Evolutionary conservation across 495 filamentous ascomycete genomes (phyloP), one percentile per base, ranked within the genome.

Genomic region (Pyrenopolyporus hunteri): DNA sequence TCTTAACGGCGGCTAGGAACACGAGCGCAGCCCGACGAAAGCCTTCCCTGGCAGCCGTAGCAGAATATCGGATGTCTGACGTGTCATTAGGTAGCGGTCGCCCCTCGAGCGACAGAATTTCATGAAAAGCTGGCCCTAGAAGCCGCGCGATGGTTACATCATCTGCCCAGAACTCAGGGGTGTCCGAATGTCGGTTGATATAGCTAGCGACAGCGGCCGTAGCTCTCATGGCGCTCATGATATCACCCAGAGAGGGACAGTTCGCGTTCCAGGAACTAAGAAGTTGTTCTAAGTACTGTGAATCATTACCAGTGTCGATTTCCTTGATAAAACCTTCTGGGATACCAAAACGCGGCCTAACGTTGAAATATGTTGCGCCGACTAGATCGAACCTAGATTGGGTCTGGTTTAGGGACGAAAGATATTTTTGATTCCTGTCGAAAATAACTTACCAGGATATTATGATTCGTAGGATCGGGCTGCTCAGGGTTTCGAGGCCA

Each of bases 321-420:
- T 59, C 31, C 6, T 17, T 52, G 17, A 68, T 65, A 9, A 46
- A 50, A 3, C 46, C 53, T 23, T 33, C 22, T 1, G 65, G 64
- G 11, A 70, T 28, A 4, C 17, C 22, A 31, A 70, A 70, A 3
- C 45, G 35, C 3, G 68, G 68, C 20, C 28, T 56, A 9, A 10
- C 23, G 36, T 70, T 70, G n/a, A 50, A 51, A 25, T 63, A 70
- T 3, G 68, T 57, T 20, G 68, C 68, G 3, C 60, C 68, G 11
- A 45, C 28, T 13, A 68, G 39, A 49, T 70, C 68, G 32, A 58
- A 44, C 68, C 68, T 70, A 13, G 10, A 3, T 42, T 19, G 22
- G 14, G 37, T 13, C n/a, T 2, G 1, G 20, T 45, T 19, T 36
- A 17, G 10, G 44, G 25, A 37, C 45, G 4, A 44, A 10, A 26